Conservation (phyloP, 768 basidiomycete species). For the Lactarius sanguifluus region DNA sequence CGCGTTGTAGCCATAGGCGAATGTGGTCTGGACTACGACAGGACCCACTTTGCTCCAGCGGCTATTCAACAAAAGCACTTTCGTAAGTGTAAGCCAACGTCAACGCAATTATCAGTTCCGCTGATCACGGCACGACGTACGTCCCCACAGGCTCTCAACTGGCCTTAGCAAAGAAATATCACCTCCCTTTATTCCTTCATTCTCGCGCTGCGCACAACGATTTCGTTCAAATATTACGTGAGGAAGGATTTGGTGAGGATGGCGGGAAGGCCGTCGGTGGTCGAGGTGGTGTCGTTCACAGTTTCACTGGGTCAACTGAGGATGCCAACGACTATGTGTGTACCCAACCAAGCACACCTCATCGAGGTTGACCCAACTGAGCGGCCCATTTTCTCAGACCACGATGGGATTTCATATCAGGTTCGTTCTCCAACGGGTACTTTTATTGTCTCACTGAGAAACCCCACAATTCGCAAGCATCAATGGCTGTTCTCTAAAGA, state of each 20-base stretch:
- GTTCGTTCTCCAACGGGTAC: constrained; percentile 31
- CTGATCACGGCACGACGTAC: neutral
- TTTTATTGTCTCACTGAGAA: constrained; percentile 1
- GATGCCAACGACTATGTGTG: constrained; percentile 68
- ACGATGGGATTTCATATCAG: constrained; percentile 72
- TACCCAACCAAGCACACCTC: constrained; percentile 1
- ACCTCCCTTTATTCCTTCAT: constrained; percentile 79
- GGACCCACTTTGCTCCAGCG: constrained; percentile 59
- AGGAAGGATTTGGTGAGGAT: constrained; percentile 60
- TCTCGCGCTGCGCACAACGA: constrained; percentile 75
- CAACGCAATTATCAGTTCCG: neutral
- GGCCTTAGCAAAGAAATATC: constrained; percentile 62
- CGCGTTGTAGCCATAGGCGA: constrained; percentile 75
- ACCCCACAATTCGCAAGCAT: constrained; percentile 40
- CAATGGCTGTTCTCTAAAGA: constrained; percentile 80
- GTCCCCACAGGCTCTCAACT: constrained; percentile 51
- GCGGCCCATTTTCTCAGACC: constrained; percentile 42
- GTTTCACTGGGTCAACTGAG: constrained; percentile 66
- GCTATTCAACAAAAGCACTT: constrained; percentile 66
- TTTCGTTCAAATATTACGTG: constrained; percentile 60
- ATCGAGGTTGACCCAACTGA: neutral
- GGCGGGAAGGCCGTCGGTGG: constrained; percentile 57
- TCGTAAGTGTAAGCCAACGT: constrained; percentile 41
- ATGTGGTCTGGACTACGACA: constrained; percentile 81
- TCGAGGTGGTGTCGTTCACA: constrained; percentile 77